Base-by-base conservation (phyloP, 2,329 filamentous ascomycete species). In the Zalaria obscura region DNA sequence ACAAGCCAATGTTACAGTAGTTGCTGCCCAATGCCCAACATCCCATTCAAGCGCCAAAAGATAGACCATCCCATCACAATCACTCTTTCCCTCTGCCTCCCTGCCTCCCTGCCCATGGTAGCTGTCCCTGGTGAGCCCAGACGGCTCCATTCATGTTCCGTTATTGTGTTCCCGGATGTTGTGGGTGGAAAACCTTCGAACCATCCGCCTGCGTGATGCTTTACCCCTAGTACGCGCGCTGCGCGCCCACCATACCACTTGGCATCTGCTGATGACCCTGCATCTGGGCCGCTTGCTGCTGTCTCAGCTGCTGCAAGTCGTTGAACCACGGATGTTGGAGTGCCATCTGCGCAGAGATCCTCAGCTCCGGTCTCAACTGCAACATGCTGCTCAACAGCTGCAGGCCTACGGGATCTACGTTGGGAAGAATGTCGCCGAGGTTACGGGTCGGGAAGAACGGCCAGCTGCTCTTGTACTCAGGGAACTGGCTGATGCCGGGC, bases 381-480 rank as follows among this genome's bases (percentile, higher is more conserved):
- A 98, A 75, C 85, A 98, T 93, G 46, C 83, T 75, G 55, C 83
- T 80, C 49, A 98, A 70, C 38, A 98, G 68, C 57, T 94, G 87
- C 54, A 98, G 77, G 5, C 89, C 91, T 7, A 83, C 68, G 11
- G 78, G 77, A 55, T 98, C 91, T 53, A 98, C 86, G 56, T 93
- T 85, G 0, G 86, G 88, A 25, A 98, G 70, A 48, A 96, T 91
- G 44, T 80, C 75, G 18, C 83, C 75, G 41, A 96, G 69, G 52
- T 95, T 87, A 58, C 95, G 88, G 1, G 91, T 94, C 9, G 85
- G 83, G 60, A 91, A 96, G 58, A 93, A 84, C 50, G 91, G 87
- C 65, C 94, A 94, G 46, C 81, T 94, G 38, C 80, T 75, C 70
- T 96, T 95, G 72, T 96, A 98, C 63, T 98, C 91, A n/a, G 89